These are phyloP conservation scores for Termitomyces sp. DNA, from an alignment of 768 basidiomycete genomes.

Conservation along the genomic window DNA sequence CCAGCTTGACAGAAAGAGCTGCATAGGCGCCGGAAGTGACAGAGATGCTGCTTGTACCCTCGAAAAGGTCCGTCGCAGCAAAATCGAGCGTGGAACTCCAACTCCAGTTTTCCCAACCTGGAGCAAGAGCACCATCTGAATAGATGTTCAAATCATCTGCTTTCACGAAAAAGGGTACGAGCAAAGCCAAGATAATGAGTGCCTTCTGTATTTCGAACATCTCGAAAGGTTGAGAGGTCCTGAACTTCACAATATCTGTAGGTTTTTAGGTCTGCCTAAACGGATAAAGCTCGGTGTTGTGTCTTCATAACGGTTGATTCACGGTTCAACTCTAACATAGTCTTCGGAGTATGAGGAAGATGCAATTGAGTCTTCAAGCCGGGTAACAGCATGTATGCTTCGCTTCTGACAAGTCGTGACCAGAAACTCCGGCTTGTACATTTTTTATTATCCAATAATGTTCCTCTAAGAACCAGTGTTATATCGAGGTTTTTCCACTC, in stretches of 20 bases:
- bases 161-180: slow-evolving; percentile 16
- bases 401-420: background rate
- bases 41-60: slow-evolving; percentile 37
- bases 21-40: slow-evolving; percentile 36
- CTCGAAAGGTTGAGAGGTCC: background rate
- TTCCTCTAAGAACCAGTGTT: background rate
- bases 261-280: slow-evolving; percentile 1
- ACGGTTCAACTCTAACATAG: slow-evolving; percentile 1
- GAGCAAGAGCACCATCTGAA: slow-evolving; percentile 32
- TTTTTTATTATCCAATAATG: background rate
- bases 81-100: slow-evolving; percentile 40
- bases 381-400: background rate
- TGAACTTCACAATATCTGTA: background rate
- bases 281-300: slow-evolving; percentile 11
- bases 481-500: background rate
- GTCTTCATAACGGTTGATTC: slow-evolving; percentile 7
- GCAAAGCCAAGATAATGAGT: slow-evolving; percentile 12
- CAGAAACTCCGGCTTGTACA: background rate
- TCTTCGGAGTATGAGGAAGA: background rate
- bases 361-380: background rate
- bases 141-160: slow-evolving; percentile 36
- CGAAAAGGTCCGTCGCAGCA: slow-evolving; percentile 36
- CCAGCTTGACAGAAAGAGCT: slow-evolving; percentile 43
- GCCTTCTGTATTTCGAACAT: slow-evolving; percentile 6
- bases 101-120: slow-evolving; percentile 49